Base-by-base conservation (phyloP, 2,329 filamentous ascomycete species). In the Trichoderma arundinaceum region DNA sequence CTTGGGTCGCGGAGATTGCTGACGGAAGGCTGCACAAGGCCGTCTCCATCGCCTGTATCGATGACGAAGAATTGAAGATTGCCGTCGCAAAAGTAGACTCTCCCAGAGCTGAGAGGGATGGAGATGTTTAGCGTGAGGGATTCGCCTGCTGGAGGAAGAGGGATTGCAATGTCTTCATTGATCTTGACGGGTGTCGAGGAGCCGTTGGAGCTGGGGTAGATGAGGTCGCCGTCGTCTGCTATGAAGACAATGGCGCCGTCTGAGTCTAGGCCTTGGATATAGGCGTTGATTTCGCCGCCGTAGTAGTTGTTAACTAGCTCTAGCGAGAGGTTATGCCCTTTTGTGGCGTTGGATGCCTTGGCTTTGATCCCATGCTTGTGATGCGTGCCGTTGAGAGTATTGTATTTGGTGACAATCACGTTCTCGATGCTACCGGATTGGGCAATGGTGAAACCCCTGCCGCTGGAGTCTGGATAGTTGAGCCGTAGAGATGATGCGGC, bases 1-100 rank as follows among this genome's bases (percentile, higher is more conserved):
- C 77, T 82, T 3, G 81, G 79, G 61, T 84, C 82, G 3, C 68
- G 60, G 0, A 79, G 72, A 71, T 81, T 82, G 10, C 75, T 77
- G 8, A 80, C 76, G 0, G 83, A 81, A 0, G 84, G 84, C 68
- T 84, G 79, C 12, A 86, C 83, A 1, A 86, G 71, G 32, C 75
- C 76, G 44, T 78, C 77, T 0, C 74, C 74, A 1, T 7, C 54
- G 1, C 69, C 70, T 12, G 68, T 72, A 17, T 69, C 70, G 15
- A 82, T 77, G 56, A 79, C 79, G 70, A 74, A 82, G 67, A 84
- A 83, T 8, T 74, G 67, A 15, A 83, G 74, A 1, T 76, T 68
- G 3, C 80, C 79, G 32, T 78, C 77, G 19, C 79, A 75, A 66
- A 83, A 81, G 75, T 81, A 84, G 44, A 84, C 72, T 4, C 82